Evolutionary conservation across 176 grass and related monocot species (phyloP).

Genomic region (Rhipidocladum racemiflorum): DNA sequence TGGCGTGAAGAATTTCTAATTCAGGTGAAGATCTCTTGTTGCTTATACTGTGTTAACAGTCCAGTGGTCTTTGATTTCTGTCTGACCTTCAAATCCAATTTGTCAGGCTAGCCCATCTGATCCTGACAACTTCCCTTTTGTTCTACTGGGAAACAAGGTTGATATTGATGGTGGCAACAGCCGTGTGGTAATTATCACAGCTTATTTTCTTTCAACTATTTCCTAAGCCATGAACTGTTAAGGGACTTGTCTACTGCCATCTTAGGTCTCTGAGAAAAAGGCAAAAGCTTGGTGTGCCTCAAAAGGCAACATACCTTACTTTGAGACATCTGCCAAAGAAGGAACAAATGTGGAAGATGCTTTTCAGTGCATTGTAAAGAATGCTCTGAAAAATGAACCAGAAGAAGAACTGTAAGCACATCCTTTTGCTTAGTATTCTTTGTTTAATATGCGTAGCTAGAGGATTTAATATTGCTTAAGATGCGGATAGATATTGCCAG

Average conservation of each 20-base stretch:
- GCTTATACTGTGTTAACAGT: neutral
- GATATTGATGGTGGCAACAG: slow-evolving; percentile 72
- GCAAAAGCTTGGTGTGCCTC: slow-evolving; percentile 79
- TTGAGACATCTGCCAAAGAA: slow-evolving; percentile 83
- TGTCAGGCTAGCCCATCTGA: slow-evolving; percentile 78
- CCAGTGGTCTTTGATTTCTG: neutral
- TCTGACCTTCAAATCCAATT: slow-evolving; percentile 7
- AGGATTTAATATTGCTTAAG: neutral
- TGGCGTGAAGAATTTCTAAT: slow-evolving; percentile 94
- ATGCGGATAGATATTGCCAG: neutral
- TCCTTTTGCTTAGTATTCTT: slow-evolving; percentile 3
- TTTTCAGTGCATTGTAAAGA: slow-evolving; percentile 75
- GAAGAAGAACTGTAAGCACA: slow-evolving; percentile 73
- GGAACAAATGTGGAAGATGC: slow-evolving; percentile 86
- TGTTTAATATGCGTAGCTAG: slow-evolving; percentile 13
- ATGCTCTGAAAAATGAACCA: slow-evolving; percentile 89
- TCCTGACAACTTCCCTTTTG: slow-evolving; percentile 85
- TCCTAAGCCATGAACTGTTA: slow-evolving; percentile 20
- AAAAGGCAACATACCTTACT: slow-evolving; percentile 83
- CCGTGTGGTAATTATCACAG: slow-evolving; percentile 53
- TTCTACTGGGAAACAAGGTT: slow-evolving; percentile 84
- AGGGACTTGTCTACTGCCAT: slow-evolving; percentile 4
- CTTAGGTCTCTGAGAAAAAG: slow-evolving; percentile 88
- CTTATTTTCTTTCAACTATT: slow-evolving; percentile 17
- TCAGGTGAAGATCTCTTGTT: slow-evolving; percentile 45